Evolutionary conservation across 257 asterid genomes (phyloP), one percentile per base, ranked within the genome.

Genomic region (Solanum raphanifolium): DNA sequence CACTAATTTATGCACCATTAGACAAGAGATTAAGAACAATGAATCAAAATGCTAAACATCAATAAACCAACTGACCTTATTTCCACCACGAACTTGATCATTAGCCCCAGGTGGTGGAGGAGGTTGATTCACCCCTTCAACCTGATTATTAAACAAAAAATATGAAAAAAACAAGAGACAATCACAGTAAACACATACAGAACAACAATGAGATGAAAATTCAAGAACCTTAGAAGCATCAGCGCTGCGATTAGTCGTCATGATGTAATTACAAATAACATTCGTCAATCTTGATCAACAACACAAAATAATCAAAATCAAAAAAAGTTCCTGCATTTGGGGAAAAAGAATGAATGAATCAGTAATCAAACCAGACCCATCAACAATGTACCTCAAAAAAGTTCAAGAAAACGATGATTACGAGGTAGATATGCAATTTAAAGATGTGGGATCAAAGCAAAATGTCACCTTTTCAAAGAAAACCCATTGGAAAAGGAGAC

Each of bases 201-300:
- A 75, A 13, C 7, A 3, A 27, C 38, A 66, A 23, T 52, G 73
- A 23, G 66, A 86, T 48, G 89, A 83, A 69, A 73, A 86, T 78
- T 36, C 13, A 11, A 84, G 71, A 73, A 93, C 98, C 96, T 90
- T 94, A 84, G 89, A 71, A 86, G 93, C 85, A 73, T 93, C 94
- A 88, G 88, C 92, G 60, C 84, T 91, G 86, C 90, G 92, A 83
- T 90, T 94, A 86, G 93, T 90, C 95, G 93, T 90, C 98, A 94
- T 95, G 76, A 39, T 74, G 86, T 62, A 83, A 87, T 85, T 87
- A 43, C 41, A 60, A 91, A 87, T 76, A 88, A 89, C 89, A 85
- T 88, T 86, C 85, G 89, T 87, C 82, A 85, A 89, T 89, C 39
- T 71, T 72, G 73, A 86, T 90, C 91, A 90, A 6, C 85, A 5